These are phyloP conservation scores for Ceratobasidium sp. DNA, from an alignment of 1,284 basidiomycete genomes.

Conservation along the genomic window DNA sequence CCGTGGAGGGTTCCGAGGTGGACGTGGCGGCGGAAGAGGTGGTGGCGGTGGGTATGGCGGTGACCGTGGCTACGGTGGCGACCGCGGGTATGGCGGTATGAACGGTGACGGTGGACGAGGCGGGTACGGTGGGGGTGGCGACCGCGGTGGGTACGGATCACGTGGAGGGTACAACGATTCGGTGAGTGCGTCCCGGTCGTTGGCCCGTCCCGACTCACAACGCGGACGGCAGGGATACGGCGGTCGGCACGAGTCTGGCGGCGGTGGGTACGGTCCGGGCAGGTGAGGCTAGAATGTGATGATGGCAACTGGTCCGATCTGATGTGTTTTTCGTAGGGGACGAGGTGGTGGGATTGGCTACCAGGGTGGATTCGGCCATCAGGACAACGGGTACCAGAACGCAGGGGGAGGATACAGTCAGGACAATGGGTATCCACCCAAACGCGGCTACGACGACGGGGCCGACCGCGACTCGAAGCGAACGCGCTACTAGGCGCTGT, in stretches of 20 bases:
- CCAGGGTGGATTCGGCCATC: conserved; percentile 40
- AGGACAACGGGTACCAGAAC: conserved; percentile 36
- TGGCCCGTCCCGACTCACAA: background rate
- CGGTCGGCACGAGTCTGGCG: conserved; percentile 28
- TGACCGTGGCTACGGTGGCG: conserved; percentile 37
- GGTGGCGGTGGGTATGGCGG: conserved; percentile 19
- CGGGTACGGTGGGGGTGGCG: conserved; percentile 52
- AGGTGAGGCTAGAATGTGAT: conserved; percentile 12
- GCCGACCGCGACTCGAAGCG: conserved; percentile 50
- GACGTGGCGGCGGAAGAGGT: conserved; percentile 41
- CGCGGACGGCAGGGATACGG: conserved; percentile 22
- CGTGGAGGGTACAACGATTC: conserved; percentile 43
- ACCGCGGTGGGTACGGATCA: conserved; percentile 50
- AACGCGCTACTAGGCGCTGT: conserved; percentile 45
- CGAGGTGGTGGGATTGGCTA: conserved; percentile 43
- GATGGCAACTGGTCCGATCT: background rate
- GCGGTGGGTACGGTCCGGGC: conserved; percentile 35
- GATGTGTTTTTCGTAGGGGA: conserved; percentile 10
- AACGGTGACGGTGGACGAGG: conserved; percentile 48
- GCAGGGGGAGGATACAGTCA: conserved; percentile 41
- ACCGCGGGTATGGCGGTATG: conserved; percentile 44
- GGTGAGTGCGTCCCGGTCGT: background rate
- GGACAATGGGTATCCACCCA: conserved; percentile 43
- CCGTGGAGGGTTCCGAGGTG: conserved; percentile 47
- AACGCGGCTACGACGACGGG: conserved; percentile 49